These are phyloP conservation scores for Sporothrix brasiliensis DNA, from an alignment of 2,329 filamentous ascomycete genomes.

Conservation along the genomic window DNA sequence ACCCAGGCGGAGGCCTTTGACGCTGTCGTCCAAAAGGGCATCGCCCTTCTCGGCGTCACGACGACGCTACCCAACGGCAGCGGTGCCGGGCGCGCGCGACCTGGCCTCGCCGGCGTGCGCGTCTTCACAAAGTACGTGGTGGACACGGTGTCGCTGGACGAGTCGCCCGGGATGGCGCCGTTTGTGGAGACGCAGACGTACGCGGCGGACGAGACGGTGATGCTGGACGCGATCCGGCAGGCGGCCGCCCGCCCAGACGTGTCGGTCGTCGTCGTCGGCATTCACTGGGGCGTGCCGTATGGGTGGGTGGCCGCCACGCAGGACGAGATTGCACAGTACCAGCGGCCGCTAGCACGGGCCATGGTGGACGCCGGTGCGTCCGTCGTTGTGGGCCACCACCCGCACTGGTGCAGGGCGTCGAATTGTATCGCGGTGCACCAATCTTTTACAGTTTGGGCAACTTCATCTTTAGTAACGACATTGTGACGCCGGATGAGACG, in stretches of 20 bases:
- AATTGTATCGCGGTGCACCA: conserved; percentile 1
- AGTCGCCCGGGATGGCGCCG: conserved; percentile 23
- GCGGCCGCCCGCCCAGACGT: not conserved
- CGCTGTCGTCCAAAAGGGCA: not conserved
- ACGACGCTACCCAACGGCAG: conserved; percentile 7
- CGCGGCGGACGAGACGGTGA: not conserved
- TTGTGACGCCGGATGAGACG: conserved; percentile 24
- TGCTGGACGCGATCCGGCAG: not conserved
- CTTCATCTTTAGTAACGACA: conserved; percentile 24
- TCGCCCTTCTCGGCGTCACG: not conserved
- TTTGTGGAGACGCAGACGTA: conserved; percentile 28
- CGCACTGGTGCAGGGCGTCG: conserved; percentile 2
- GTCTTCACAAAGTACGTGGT: conserved; percentile 22
- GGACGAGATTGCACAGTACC: conserved; percentile 24
- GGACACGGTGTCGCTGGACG: conserved; percentile 23
- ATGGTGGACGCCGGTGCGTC: conserved; percentile 10
- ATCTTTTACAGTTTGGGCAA: conserved; percentile 26
- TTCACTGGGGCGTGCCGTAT: conserved; percentile 25
- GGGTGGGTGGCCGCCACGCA: conserved; percentile 20
- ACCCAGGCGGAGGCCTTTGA: not conserved
- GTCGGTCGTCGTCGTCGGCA: not conserved
- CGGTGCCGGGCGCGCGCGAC: not conserved
- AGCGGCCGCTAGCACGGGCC: conserved; percentile 5
- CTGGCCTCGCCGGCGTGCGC: conserved; percentile 17
- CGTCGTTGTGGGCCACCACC: conserved; percentile 7